Percentiles rank a stretch among this genome's conserved stretches.
Conservation (phyloP, 768 basidiomycete species). For the Phylloporus arenicola region DNA sequence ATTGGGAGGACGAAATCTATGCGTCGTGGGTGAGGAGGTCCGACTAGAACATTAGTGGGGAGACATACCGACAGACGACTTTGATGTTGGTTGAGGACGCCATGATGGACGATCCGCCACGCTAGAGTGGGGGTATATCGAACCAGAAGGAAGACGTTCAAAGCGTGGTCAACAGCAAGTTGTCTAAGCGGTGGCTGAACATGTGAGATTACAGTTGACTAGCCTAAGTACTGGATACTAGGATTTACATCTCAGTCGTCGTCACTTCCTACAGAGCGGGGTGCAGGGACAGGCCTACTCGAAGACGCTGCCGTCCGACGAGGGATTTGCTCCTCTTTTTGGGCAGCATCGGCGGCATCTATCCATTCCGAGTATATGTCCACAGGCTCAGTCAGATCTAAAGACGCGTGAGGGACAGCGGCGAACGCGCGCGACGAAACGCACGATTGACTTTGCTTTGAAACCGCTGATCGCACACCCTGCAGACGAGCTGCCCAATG, state of each 20-base stretch:
- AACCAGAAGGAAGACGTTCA: constrained; percentile 5
- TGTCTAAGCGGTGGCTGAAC: constrained; percentile 29
- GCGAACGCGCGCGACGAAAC: constrained; percentile 20
- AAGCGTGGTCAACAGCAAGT: constrained; percentile 20
- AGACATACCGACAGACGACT: constrained; percentile 93
- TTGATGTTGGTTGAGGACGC: constrained; percentile 87
- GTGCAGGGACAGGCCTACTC: constrained; percentile 34
- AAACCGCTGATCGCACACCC: constrained; percentile 81
- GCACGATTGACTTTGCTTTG: constrained; percentile 84
- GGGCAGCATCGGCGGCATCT: constrained; percentile 80
- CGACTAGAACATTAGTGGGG: constrained; percentile 4
- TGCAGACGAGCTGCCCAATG: constrained; percentile 72
- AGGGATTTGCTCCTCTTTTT: constrained; percentile 50
- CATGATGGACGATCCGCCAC: constrained; percentile 42
- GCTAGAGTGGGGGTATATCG: constrained; percentile 15
- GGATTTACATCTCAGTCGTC: constrained; percentile 30
- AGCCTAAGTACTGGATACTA: not conserved
- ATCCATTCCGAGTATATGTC: constrained; percentile 93
- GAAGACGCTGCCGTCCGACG: constrained; percentile 54
- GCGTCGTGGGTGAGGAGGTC: not conserved
- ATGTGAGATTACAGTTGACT: constrained; percentile 1
- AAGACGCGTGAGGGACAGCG: constrained; percentile 12
- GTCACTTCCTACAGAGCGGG: constrained; percentile 40
- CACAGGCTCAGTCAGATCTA: constrained; percentile 82
- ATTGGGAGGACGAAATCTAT: constrained; percentile 93